Conservation (phyloP, 768 basidiomycete species). For the Mycena galericulata region DNA sequence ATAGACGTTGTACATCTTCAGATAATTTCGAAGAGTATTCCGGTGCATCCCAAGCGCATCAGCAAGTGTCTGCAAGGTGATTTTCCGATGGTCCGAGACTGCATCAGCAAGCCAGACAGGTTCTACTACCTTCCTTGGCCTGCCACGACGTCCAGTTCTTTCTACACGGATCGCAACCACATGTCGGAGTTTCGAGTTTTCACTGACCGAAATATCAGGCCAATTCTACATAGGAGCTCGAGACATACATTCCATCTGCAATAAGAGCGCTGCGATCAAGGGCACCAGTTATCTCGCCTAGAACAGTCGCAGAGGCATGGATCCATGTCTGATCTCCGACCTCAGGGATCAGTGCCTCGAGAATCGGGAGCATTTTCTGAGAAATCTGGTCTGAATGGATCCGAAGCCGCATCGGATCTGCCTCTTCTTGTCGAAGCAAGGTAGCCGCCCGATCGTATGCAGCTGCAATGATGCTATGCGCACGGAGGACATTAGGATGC, state of each 20-base stretch:
- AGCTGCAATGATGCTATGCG: background rate
- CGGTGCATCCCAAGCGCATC: slow-evolving; percentile 32
- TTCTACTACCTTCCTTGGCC: slow-evolving; percentile 32
- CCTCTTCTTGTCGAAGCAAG: slow-evolving; percentile 7
- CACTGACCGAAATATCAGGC: background rate
- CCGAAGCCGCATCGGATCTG: background rate
- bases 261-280: background rate
- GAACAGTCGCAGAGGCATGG: background rate
- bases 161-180: background rate
- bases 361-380: background rate
- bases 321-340: slow-evolving; percentile 7
- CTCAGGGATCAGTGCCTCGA: slow-evolving; percentile 10
- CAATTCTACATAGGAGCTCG: too few relatives aligned
- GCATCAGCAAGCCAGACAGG: slow-evolving; percentile 33
- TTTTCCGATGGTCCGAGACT: slow-evolving; percentile 17
- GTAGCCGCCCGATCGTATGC: slow-evolving; percentile 2
- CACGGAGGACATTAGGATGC: background rate
- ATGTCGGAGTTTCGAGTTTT: background rate
- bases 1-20: slow-evolving; percentile 30
- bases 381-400: slow-evolving; percentile 12
- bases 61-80: slow-evolving; percentile 32
- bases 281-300: background rate
- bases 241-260: background rate
- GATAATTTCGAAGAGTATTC: slow-evolving; percentile 34
- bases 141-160: slow-evolving; percentile 6